Evolutionary conservation across 805 yeast genomes (phyloP).

Genomic region (Candida coleopterorum): DNA sequence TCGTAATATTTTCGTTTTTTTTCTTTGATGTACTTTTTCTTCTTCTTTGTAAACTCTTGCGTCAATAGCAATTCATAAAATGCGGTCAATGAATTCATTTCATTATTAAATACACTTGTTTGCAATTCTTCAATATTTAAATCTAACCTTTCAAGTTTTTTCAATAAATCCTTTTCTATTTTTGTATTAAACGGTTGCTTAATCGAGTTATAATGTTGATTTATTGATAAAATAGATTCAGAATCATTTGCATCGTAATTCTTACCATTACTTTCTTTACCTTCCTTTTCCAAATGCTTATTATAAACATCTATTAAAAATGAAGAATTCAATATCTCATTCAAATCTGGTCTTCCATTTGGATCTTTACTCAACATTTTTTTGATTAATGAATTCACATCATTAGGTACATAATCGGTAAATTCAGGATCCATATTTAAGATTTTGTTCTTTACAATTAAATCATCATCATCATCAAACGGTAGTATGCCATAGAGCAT

Average conservation of each 20-base stretch:
- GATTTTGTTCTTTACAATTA: slow-evolving; percentile 55
- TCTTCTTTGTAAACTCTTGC: slow-evolving; percentile 37
- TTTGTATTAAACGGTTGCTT: slow-evolving; percentile 48
- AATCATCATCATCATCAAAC: slow-evolving; percentile 78
- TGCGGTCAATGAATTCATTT: slow-evolving; percentile 71
- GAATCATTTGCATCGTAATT: slow-evolving; percentile 19
- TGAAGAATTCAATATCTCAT: slow-evolving; percentile 32
- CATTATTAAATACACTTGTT: slow-evolving; percentile 50
- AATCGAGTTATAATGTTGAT: slow-evolving; percentile 30
- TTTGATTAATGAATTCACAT: slow-evolving; percentile 48
- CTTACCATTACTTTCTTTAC: slow-evolving; percentile 7
- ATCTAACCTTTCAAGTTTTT: slow-evolving; percentile 55
- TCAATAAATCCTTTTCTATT: slow-evolving; percentile 58
- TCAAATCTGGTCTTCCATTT: slow-evolving; percentile 47
- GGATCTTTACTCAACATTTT: slow-evolving; percentile 65
- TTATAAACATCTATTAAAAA: slow-evolving; percentile 31
- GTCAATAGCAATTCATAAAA: slow-evolving; percentile 68
- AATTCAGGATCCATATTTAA: slow-evolving; percentile 61
- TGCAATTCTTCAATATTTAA: slow-evolving; percentile 58
- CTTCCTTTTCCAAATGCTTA: slow-evolving; percentile 17
- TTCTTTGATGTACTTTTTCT: slow-evolving; percentile 23
- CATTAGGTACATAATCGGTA: slow-evolving; percentile 42
- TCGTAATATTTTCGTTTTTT: slow-evolving; percentile 28
- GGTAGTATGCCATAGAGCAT: slow-evolving; percentile 86
- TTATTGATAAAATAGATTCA: slow-evolving; percentile 35